Evolutionary conservation across 1,284 basidiomycete species (phyloP).

Genomic region (Boletus nobilissimus): DNA sequence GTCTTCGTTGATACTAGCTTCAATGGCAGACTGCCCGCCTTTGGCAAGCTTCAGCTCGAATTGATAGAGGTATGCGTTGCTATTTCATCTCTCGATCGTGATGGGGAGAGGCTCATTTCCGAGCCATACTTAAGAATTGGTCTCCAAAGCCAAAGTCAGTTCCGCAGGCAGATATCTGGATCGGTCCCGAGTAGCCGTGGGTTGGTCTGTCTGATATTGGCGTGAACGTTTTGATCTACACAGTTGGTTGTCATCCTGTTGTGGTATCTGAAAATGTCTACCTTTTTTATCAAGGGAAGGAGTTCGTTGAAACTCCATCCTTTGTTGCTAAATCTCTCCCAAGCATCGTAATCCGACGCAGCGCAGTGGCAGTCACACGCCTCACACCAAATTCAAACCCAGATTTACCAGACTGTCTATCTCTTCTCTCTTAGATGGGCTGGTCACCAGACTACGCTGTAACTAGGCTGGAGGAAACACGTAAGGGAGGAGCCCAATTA

Average conservation of each 20-base stretch:
- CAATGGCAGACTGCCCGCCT: too few species aligned
- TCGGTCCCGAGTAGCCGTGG: conserved; percentile 64
- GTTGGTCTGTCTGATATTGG: conserved; percentile 44
- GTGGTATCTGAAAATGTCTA: conserved; percentile 25
- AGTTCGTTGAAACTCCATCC: conserved; percentile 62
- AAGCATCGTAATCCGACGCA: conserved; percentile 68
- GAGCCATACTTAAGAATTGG: conserved; percentile 49
- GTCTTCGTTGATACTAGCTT: too few species aligned
- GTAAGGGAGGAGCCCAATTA: too few species aligned
- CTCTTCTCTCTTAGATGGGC: too few species aligned
- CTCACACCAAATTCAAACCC: too few species aligned
- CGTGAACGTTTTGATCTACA: conserved; percentile 63
- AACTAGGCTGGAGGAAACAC: too few species aligned
- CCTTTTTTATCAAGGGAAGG: conserved; percentile 64
- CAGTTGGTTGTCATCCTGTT: neutral
- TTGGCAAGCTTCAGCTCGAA: too few species aligned
- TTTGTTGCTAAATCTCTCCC: conserved; percentile 60
- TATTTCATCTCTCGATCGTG: too few species aligned
- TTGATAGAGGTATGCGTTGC: too few species aligned
- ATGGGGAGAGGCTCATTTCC: too few species aligned
- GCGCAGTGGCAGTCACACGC: conserved; percentile 37
- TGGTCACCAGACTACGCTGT: too few species aligned
- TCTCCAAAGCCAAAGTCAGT: conserved; percentile 51
- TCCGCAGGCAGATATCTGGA: conserved; percentile 59
- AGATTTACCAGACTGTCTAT: too few species aligned